These are phyloP conservation scores for Osmanthus fragrans DNA, from an alignment of 257 asterid genomes.

Conservation along the genomic window DNA sequence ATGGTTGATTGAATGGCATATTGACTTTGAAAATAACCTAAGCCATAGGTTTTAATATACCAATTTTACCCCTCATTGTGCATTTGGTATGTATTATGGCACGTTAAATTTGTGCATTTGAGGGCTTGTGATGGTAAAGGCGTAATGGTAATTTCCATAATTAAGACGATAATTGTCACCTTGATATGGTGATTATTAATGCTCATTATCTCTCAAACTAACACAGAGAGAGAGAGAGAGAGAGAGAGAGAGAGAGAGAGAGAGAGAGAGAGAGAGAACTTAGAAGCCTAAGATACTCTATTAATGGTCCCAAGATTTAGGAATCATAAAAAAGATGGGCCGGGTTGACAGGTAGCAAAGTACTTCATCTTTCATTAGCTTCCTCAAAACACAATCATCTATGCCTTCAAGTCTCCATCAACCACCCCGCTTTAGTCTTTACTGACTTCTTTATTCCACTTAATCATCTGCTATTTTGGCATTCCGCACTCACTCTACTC, in stretches of 20 bases:
- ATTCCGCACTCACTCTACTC: no score
- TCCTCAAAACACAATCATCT: conserved; percentile 40
- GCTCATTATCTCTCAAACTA: conserved; percentile 6
- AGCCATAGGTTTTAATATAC: no score
- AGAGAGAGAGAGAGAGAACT: no score
- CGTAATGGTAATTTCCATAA: conserved; percentile 13
- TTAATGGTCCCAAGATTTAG: conserved; percentile 55
- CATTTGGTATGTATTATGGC: no score
- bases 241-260: no score
- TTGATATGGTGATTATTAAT: conserved; percentile 19
- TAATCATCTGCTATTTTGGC: not conserved
- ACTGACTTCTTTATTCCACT: conserved; percentile 18
- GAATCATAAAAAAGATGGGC: conserved; percentile 42
- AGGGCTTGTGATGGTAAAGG: no score
- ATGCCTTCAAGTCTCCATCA: conserved; percentile 44
- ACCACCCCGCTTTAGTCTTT: conserved; percentile 18
- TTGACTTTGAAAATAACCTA: no score
- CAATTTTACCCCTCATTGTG: no score
- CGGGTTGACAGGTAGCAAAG: conserved; percentile 76
- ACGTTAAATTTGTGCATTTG: no score
- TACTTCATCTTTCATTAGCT: conserved; percentile 41
- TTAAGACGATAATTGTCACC: conserved; percentile 28
- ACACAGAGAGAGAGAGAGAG: no score
- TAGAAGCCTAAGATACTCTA: conserved; percentile 51
- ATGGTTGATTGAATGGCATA: no score